These are phyloP conservation scores for Haberlea rhodopensis DNA, from an alignment of 257 asterid species.

Conservation along the genomic window DNA sequence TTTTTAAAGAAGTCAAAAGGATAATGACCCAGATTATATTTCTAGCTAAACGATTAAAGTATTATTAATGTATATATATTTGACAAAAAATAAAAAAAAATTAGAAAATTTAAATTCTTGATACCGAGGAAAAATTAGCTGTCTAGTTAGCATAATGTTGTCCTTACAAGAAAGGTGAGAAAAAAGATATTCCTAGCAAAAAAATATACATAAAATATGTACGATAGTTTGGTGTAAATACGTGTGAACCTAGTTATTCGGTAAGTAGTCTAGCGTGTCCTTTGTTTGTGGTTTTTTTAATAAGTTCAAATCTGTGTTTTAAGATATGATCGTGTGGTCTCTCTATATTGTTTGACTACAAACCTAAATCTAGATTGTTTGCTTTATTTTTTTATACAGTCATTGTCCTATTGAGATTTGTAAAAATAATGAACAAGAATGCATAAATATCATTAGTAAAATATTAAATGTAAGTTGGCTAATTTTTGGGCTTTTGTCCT, in stretches of 20 bases:
- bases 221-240: slow-evolving; percentile 25
- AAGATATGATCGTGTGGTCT: background rate
- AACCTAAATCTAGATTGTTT: background rate
- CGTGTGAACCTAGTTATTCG: slow-evolving; percentile 38
- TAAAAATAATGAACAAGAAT: too few relatives aligned
- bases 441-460: too few relatives aligned
- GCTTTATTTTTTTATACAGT: background rate
- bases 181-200: slow-evolving; percentile 21
- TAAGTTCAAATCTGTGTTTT: background rate
- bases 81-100: too few relatives aligned
- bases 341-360: background rate
- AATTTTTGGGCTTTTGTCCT: too few relatives aligned
- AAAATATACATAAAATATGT: slow-evolving; percentile 22
- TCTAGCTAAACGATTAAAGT: too few relatives aligned
- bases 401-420: background rate
- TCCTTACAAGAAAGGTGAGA: slow-evolving; percentile 22
- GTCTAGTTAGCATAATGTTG: slow-evolving; percentile 32
- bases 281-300: background rate
- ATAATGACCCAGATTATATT: too few relatives aligned
- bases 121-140: slow-evolving; percentile 18
- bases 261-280: background rate
- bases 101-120: too few relatives aligned
- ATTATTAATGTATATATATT: too few relatives aligned
- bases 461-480: too few relatives aligned
- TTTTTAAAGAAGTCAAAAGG: too few relatives aligned